These are phyloP conservation scores for Pisolithus tinctorius DNA, from an alignment of 768 basidiomycete genomes.

Conservation along the genomic window DNA sequence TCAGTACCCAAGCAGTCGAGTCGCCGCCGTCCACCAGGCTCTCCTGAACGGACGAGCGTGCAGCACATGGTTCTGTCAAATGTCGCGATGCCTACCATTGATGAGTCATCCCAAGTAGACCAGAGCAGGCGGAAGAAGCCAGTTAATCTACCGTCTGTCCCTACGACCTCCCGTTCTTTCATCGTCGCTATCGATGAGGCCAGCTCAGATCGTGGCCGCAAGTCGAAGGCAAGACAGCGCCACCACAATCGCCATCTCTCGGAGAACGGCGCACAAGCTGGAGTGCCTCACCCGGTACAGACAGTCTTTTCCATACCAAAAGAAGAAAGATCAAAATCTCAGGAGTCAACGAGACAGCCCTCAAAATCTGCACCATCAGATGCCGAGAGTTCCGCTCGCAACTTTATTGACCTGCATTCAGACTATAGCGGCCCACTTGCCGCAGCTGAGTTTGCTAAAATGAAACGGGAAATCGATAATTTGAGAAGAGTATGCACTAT, in stretches of 20 bases:
- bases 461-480: conserved; percentile 51
- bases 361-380: conserved; percentile 25
- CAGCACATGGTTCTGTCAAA: conserved; percentile 12
- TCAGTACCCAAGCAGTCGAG: conserved; percentile 1
- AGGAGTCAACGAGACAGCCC: conserved; percentile 21
- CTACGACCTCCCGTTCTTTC: conserved; percentile 19
- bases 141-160: conserved; percentile 7
- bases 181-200: conserved; percentile 22
- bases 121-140: conserved; percentile 27
- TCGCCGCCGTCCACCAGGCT: conserved; percentile 29
- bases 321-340: conserved; percentile 32
- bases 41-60: conserved; percentile 22
- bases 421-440: conserved; percentile 32
- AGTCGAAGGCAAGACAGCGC: conserved; percentile 23
- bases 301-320: conserved; percentile 5
- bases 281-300: conserved; percentile 8
- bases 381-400: conserved; percentile 16
- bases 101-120: conserved; percentile 17
- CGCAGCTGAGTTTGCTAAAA: conserved; percentile 42
- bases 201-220: conserved; percentile 26
- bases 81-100: conserved; percentile 7
- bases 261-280: conserved; percentile 13
- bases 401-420: conserved; percentile 7
- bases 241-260: conserved; percentile 16
- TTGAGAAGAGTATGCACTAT: conserved; percentile 38